Evolutionary conservation across 352 stramenopile species (phyloP), one percentile per base, ranked within the genome.

Genomic region (Globisporangium nunn): DNA sequence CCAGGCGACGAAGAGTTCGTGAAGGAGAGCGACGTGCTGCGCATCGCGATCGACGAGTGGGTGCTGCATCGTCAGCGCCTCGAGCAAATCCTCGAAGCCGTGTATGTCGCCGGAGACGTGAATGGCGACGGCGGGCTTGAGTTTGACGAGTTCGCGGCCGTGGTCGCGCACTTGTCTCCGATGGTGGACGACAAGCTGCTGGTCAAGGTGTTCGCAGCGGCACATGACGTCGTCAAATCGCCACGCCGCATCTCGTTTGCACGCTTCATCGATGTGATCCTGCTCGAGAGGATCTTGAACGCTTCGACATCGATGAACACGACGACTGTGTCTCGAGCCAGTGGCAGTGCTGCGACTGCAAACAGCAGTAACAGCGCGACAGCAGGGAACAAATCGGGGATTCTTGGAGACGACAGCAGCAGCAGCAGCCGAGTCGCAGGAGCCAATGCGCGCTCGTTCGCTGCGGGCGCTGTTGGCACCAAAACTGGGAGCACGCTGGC

Each of bases 111-210:
- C 2, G 79, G 81, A 2, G 79, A 91, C 43, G 54, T 84, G 18
- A 88, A 88, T 40, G 74, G 71, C 23, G 76, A 91, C 57, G 81
- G 80, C 18, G 76, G 61, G 30, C 72, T 91, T 39, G 79, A 87
- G 58, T 88, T 76, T 44, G 79, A 89, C 50, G 81, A 91, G 67
- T 91, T 91, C 63, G 68, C 72, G 4, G 72, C 75, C 3, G 81
- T 89, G 4, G 59, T 90, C 18, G 68, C 59, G 12, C 71, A 89
- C 28, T 50, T 91, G 15, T 67, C 81, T 31, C 77, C 81, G 4
- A 66, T 62, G 0, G 54, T 86, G 6, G 62, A 75, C n/a, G 79
- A 89, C 44, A 68, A 72, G 45, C 77, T 85, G 29, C 37, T 85
- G n/a, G 72, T 81, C 23, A 75, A 74, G 39, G 58, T 85, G 6